These are phyloP conservation scores for Hemileia vastatrix DNA, from an alignment of 1,284 basidiomycete genomes.

Conservation along the genomic window DNA sequence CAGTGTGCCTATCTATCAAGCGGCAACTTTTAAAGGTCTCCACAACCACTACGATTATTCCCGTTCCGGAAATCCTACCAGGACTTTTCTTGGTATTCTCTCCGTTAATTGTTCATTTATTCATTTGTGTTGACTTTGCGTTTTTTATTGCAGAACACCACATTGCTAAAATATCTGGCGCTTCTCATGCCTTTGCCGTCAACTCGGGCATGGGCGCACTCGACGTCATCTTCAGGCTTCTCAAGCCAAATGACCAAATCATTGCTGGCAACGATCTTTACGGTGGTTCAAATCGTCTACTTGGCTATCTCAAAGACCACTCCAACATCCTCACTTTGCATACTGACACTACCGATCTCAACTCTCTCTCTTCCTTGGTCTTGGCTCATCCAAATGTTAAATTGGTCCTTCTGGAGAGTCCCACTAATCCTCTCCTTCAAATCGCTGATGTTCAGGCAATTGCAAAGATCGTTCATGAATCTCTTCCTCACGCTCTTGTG, in stretches of 20 bases:
- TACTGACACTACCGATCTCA: constrained; percentile 77
- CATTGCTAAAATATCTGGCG: constrained; percentile 85
- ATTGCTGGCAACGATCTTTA: constrained; percentile 94
- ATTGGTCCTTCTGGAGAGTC: constrained; percentile 93
- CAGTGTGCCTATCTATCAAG: constrained; percentile 93
- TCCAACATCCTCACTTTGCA: constrained; percentile 84
- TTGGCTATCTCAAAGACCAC: constrained; percentile 72
- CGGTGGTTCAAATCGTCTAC: constrained; percentile 90
- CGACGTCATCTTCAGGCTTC: constrained; percentile 83
- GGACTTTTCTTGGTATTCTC: constrained; percentile 70
- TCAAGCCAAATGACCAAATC: constrained; percentile 88
- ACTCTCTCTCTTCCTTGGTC: constrained; percentile 57
- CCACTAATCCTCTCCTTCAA: constrained; percentile 94
- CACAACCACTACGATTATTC: constrained; percentile 85
- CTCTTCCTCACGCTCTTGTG: constrained; percentile 65
- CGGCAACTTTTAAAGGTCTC: constrained; percentile 94
- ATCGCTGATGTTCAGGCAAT: constrained; percentile 82
- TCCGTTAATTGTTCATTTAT: background rate
- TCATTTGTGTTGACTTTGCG: background rate
- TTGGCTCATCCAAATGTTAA: constrained; percentile 58
- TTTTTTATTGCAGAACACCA: constrained; percentile 63
- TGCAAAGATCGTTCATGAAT: constrained; percentile 66
- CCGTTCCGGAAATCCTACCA: constrained; percentile 89
- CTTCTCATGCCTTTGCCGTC: constrained; percentile 76
- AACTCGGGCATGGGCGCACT: constrained; percentile 97